Base-by-base conservation (phyloP, 345 rosid species). In the Linum usitatissimum region DNA sequence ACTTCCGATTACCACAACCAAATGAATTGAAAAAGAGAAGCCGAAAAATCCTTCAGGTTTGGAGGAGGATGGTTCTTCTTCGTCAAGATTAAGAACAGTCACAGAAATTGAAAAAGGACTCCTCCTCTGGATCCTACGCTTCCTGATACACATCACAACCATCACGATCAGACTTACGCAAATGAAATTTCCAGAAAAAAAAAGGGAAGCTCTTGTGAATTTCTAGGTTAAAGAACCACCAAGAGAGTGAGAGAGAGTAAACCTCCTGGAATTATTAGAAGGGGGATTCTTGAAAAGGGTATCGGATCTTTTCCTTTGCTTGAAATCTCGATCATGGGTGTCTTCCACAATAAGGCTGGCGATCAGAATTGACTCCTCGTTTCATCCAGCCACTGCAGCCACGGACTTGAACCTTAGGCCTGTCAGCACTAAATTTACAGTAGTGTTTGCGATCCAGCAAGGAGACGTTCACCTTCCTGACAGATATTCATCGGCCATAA, bases 381-480 rank as follows among this genome's bases (percentile, higher is more conserved):
- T 96, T 97, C 99, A 93, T 18, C 99, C 99, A 14, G 95, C 97
- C 94, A 87, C 73, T 73, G 94, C 96, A 1, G 90, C 99, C 74
- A 75, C 79, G 0, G 92, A 87, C 77, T 77, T 93, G 78, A 93
- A 88, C 69, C 96, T 68, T 23, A 97, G 96, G 64, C 96, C n/a
- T n/a, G n/a, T n/a, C n/a, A n/a, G n/a, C n/a, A n/a, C n/a, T n/a
- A n/a, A n/a, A n/a, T n/a, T n/a, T n/a, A n/a, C n/a, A n/a, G n/a
- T n/a, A n/a, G n/a, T n/a, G n/a, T n/a, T n/a, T n/a, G 99, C 54
- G 95, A 93, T 76, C 97, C 91, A 28, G 56, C 70, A 8, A 73
- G 69, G 45, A 81, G 80, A 77, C 10, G 12, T 14, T 42, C 9
- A 2, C 12, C 49, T 42, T 9, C 12, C 49, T 42, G 36, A 31